phyloP scores from a whole-genome alignment of 169 alveolate genomes.

The Plasmodium inui region DNA sequence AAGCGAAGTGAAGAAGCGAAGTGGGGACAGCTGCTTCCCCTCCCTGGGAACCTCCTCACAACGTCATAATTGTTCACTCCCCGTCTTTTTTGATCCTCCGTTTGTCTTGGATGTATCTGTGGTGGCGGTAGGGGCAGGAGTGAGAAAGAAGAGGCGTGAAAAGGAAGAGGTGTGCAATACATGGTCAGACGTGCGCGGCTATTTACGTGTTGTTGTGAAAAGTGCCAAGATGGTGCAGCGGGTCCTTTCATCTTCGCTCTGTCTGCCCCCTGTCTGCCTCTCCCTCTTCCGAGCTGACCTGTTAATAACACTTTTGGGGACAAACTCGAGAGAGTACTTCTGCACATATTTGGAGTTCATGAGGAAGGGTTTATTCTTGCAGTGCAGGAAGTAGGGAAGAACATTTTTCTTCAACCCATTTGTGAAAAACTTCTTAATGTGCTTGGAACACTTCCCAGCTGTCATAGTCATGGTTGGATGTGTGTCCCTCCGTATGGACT shows the following conservation, averaged over 20 bases:
- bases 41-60: too few relatives aligned
- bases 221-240: neutral
- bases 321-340: slow-evolving; percentile 28
- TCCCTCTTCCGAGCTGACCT: slow-evolving; percentile 6
- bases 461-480: slow-evolving; percentile 17
- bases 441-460: slow-evolving; percentile 62
- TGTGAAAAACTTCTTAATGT: slow-evolving; percentile 44
- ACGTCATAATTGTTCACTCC: neutral
- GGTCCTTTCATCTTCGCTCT: neutral
- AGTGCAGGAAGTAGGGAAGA: slow-evolving; percentile 39
- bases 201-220: neutral
- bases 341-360: slow-evolving; percentile 48
- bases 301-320: slow-evolving; percentile 41
- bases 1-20: neutral
- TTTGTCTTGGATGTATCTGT: slow-evolving; percentile 60
- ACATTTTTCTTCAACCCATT: slow-evolving; percentile 30
- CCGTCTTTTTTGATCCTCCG: slow-evolving; percentile 42
- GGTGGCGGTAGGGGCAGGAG: neutral
- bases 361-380: slow-evolving; percentile 62
- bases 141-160: neutral
- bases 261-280: neutral
- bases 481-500: neutral
- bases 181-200: neutral
- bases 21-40: neutral
- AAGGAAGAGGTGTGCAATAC: neutral